phyloP scores from a whole-genome alignment of 139 green algal genomes.

The Chlorella sp. region DNA sequence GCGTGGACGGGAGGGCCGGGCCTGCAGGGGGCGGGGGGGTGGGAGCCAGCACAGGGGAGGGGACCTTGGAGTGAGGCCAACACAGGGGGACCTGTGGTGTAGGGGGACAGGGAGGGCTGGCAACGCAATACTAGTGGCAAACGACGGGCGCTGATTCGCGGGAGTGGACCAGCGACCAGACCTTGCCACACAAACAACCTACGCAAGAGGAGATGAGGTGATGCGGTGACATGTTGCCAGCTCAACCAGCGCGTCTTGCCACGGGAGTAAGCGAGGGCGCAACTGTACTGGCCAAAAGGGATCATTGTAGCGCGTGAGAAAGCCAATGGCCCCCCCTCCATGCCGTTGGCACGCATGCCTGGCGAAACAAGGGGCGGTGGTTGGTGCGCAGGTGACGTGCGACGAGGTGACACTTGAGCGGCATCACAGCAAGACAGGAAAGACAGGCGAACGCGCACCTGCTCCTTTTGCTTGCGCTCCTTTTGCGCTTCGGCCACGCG shows the following conservation, averaged over 20 bases:
- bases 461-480: neutral
- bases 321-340: no score
- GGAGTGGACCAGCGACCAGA: no score
- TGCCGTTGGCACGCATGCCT: no score
- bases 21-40: neutral
- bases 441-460: constrained; percentile 3
- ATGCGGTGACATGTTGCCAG: neutral
- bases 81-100: neutral
- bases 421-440: neutral
- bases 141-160: no score
- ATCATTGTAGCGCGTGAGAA: no score
- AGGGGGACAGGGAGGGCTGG: neutral
- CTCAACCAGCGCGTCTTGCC: constrained; percentile 7
- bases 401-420: no score
- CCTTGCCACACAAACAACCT: constrained; percentile 2
- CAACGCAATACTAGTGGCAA: no score
- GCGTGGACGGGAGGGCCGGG: no score
- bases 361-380: no score
- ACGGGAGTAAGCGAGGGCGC: neutral
- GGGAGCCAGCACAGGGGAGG: no score
- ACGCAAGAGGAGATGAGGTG: neutral
- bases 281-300: constrained; percentile 4
- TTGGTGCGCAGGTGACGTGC: no score
- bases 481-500: neutral
- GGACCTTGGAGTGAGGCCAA: no score